Base-by-base conservation (phyloP, 106 monocot genomes). In the Dendrobium chrysotoxum region DNA sequence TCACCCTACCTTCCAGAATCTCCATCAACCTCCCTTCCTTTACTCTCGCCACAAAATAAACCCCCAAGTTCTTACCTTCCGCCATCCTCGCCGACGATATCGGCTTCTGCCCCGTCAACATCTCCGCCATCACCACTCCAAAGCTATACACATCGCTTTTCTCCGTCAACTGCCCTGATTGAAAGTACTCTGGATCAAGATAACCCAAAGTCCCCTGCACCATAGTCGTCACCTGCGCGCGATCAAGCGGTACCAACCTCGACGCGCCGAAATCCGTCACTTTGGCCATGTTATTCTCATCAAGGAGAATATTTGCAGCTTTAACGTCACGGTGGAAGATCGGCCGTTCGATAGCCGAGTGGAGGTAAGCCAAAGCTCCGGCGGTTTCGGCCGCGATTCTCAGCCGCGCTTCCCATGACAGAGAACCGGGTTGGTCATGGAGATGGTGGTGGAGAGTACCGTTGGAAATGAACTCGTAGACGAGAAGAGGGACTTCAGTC, bases 61-160 rank as follows among this genome's bases (percentile, higher is more conserved):
- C 15, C 0, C 72, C 83, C 13, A 87, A 26, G 40, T 78, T 83
- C 73, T 72, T 64, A 15, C 72, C 57, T 42, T 46, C 75, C 28
- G 39, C 50, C 7, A 53, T 26, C 39, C 86, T 58, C 7, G 0
- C 28, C 1, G 16, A 4, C 17, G 76, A 65, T 7, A 87, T 5
- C 3, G 87, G 45, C 73, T 66, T 64, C 58, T 78, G 18, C 15
- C 87, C 81, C 35, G 87, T 87, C 4, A 87, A 40, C 11, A 87
- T 65, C 76, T 87, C 87, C 25, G 44, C 78, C 7, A 87, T 75
- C 4, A 87, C 75, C 1, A 87, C 87, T 5, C 84, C 87, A 41
- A 87, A 87, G 76, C 89, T 84, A 58, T 89, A 89, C 1, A 89
- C 89, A 20, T 89, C 89, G 67, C 89, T 89, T 76, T 84, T 86